A percentile compares a stretch with the other conserved stretches of the same genome.
phyloP scores from a whole-genome alignment of 345 rosid species.

The Gossypium thurberi region DNA sequence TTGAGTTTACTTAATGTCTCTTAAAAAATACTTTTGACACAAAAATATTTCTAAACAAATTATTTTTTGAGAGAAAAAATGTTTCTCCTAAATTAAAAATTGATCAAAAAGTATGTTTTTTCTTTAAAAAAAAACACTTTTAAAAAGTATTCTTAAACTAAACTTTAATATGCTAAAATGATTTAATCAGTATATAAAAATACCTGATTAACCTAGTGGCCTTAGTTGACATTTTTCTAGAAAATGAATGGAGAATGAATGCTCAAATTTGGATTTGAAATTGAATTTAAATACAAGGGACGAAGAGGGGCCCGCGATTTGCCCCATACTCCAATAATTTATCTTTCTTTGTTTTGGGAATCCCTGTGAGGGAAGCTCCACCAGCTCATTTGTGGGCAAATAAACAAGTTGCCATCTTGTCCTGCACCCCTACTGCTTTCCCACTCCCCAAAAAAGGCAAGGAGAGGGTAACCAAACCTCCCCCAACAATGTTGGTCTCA shows the following conservation, averaged over 20 bases:
- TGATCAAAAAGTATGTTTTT: rapidly evolving
- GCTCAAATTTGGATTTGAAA: neutral
- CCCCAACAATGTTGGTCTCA: constrained; percentile 6
- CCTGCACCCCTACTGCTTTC: neutral
- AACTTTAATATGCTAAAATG: too few relatives aligned
- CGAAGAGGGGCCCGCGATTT: neutral
- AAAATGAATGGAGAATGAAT: neutral
- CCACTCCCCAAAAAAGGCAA: neutral
- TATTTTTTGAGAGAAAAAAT: too few relatives aligned
- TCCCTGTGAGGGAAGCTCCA: neutral
- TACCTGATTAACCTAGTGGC: too few relatives aligned
- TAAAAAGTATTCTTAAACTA: too few relatives aligned
- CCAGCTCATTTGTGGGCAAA: neutral
- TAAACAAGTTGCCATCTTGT: neutral
- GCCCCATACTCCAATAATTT: neutral
- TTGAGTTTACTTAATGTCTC: too few relatives aligned
- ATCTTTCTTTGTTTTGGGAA: neutral
- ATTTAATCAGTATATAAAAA: too few relatives aligned
- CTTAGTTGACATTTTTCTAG: too few relatives aligned
- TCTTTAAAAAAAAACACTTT: too few relatives aligned
- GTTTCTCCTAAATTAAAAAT: too few relatives aligned
- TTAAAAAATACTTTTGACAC: too few relatives aligned
- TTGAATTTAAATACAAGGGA: neutral
- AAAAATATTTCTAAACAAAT: too few relatives aligned
- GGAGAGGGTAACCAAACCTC: neutral